Evolutionary conservation across 306 rosid genomes (phyloP).

Genomic region (Medicago truncatula): DNA sequence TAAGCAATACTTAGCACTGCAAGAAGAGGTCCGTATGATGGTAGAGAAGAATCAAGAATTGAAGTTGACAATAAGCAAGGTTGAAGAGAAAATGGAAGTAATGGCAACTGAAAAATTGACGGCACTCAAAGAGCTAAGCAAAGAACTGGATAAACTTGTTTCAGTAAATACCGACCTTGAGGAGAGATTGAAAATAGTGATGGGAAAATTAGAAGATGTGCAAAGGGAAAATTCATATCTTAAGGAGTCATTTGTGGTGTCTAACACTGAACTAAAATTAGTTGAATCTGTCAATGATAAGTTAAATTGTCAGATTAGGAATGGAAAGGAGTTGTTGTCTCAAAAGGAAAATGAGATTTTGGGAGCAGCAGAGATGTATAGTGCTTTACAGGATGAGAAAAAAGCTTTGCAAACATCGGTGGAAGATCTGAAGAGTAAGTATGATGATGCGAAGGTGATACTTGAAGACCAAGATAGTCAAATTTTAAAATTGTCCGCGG

Average conservation of each 20-base stretch:
- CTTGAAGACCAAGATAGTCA: constrained; percentile 60
- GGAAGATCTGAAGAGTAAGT: constrained; percentile 55
- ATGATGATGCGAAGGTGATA: constrained; percentile 55
- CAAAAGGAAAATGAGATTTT: constrained; percentile 62
- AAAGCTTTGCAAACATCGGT: constrained; percentile 56
- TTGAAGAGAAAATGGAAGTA: constrained; percentile 58
- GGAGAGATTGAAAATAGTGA: constrained; percentile 60
- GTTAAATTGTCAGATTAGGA: constrained; percentile 59
- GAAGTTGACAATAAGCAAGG: constrained; percentile 59
- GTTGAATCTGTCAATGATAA: constrained; percentile 58
- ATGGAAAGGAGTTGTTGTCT: constrained; percentile 52
- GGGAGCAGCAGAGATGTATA: constrained; percentile 56
- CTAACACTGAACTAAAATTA: constrained; percentile 55
- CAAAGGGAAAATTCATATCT: constrained; percentile 61
- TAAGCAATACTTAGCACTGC: constrained; percentile 54
- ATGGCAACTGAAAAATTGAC: constrained; percentile 53
- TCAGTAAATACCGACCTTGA: constrained; percentile 59
- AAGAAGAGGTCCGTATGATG: constrained; percentile 49
- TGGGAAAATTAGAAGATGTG: constrained; percentile 53
- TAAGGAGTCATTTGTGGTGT: constrained; percentile 62
- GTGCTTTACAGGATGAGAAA: constrained; percentile 57
- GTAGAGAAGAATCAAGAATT: constrained; percentile 62
- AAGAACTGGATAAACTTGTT: constrained; percentile 54
- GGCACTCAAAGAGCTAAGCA: constrained; percentile 58
- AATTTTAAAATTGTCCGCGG: constrained; percentile 55